A percentile compares a stretch with the other conserved stretches of the same genome.
Evolutionary conservation across 1,284 basidiomycete genomes (phyloP).

Genomic region (Kalmanozyma brasiliensis): DNA sequence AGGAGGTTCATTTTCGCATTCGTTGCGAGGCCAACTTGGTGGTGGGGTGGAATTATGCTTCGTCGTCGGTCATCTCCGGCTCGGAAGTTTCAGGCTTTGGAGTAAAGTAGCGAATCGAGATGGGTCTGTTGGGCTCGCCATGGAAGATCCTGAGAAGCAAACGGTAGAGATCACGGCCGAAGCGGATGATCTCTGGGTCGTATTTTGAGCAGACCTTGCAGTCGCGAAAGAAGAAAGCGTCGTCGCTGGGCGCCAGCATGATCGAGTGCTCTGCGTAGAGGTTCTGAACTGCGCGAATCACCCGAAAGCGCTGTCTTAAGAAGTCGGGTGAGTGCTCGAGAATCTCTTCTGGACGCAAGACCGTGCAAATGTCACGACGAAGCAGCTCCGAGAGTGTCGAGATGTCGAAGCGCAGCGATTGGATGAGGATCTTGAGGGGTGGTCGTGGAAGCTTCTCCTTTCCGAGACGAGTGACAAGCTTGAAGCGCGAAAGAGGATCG

Average conservation of each 20-base stretch:
- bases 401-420: slow-evolving; percentile 25
- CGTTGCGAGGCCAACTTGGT: not conserved
- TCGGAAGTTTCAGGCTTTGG: slow-evolving; percentile 18
- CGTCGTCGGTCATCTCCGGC: slow-evolving; percentile 3
- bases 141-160: slow-evolving; percentile 27
- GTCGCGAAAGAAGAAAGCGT: slow-evolving; percentile 24
- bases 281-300: slow-evolving; percentile 25
- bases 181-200: slow-evolving; percentile 34
- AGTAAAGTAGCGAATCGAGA: slow-evolving; percentile 21
- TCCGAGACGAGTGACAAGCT: slow-evolving; percentile 21
- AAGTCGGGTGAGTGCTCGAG: slow-evolving; percentile 10
- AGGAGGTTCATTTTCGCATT: too few species aligned
- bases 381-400: slow-evolving; percentile 28
- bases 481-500: slow-evolving; percentile 27
- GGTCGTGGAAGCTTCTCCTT: slow-evolving; percentile 28
- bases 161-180: slow-evolving; percentile 28
- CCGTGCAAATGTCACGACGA: slow-evolving; percentile 30
- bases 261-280: slow-evolving; percentile 25
- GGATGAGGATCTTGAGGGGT: slow-evolving; percentile 15
- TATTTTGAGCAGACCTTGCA: slow-evolving; percentile 30
- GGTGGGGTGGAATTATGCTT: not conserved
- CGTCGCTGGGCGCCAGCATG: slow-evolving; percentile 28
- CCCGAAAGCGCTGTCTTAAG: slow-evolving; percentile 18
- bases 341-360: slow-evolving; percentile 18
- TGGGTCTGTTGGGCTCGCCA: slow-evolving; percentile 14